Evolutionary conservation across 352 stramenopile species (phyloP).

Genomic region (Phytophthora multivora): DNA sequence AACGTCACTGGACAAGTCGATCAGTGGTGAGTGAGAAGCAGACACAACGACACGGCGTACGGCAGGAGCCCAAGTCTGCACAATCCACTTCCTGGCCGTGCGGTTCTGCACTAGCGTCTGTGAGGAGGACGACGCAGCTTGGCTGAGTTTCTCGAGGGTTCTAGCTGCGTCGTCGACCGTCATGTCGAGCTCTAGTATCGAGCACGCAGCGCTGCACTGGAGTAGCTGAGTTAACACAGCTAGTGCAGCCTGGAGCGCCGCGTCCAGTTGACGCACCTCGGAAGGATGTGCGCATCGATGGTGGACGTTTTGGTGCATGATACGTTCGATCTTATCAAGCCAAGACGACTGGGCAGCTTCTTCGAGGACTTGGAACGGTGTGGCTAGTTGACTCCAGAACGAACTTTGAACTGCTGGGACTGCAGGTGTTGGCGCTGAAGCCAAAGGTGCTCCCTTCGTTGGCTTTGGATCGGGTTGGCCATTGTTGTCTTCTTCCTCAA

Average conservation of each 20-base stretch:
- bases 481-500: constrained; percentile 34
- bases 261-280: constrained; percentile 38
- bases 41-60: constrained; percentile 13
- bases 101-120: constrained; percentile 38
- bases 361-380: constrained; percentile 33
- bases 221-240: constrained; percentile 18
- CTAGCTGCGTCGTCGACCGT: constrained; percentile 13
- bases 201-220: constrained; percentile 21
- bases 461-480: constrained; percentile 19
- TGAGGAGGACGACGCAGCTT: constrained; percentile 25
- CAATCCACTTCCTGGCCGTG: constrained; percentile 43
- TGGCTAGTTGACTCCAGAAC: constrained; percentile 26
- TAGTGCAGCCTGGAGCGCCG: constrained; percentile 30
- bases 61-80: constrained; percentile 26
- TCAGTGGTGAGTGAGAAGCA: constrained; percentile 10
- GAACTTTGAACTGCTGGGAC: constrained; percentile 8
- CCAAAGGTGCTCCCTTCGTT: background rate
- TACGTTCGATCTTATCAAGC: constrained; percentile 45
- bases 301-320: constrained; percentile 64
- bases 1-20: constrained; percentile 41
- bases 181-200: constrained; percentile 10
- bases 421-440: background rate
- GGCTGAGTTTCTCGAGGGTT: constrained; percentile 34
- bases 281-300: constrained; percentile 47
- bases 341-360: constrained; percentile 30